These are phyloP conservation scores for Exobasidium cylindrosporum DNA, from an alignment of 1,284 basidiomycete species.

Conservation along the genomic window DNA sequence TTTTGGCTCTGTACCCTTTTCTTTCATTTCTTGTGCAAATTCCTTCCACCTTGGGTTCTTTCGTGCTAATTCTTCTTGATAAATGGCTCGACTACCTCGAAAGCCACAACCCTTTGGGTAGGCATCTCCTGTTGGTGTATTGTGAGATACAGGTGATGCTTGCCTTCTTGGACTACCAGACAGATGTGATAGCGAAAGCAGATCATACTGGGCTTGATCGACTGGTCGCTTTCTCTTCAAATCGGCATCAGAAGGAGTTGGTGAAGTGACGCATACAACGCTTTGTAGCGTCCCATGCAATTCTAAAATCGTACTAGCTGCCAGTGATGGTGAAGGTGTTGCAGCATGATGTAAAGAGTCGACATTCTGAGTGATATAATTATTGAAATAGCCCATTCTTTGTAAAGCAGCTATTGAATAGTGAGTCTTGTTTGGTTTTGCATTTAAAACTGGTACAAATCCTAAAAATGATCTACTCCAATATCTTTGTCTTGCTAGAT, in stretches of 20 bases:
- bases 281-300: conserved; percentile 39
- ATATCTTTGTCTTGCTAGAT: conserved; percentile 41
- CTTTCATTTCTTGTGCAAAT: conserved; percentile 34
- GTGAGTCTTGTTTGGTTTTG: conserved; percentile 50
- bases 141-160: conserved; percentile 21
- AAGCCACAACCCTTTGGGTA: conserved; percentile 46
- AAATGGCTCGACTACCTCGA: conserved; percentile 34
- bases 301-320: conserved; percentile 45
- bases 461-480: conserved; percentile 53
- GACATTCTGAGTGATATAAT: conserved; percentile 53
- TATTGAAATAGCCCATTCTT: conserved; percentile 37
- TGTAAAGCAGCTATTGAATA: conserved; percentile 48
- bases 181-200: conserved; percentile 18
- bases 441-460: conserved; percentile 15
- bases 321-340: conserved; percentile 29
- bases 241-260: background rate
- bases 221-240: conserved; percentile 2
- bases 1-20: conserved; percentile 38
- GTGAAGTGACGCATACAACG: conserved; percentile 28
- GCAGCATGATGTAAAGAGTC: conserved; percentile 53
- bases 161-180: conserved; percentile 21
- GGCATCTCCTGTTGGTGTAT: conserved; percentile 28
- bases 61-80: conserved; percentile 45
- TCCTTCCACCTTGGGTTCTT: conserved; percentile 49
- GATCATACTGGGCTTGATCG: conserved; percentile 13